Conservation (phyloP, 1,139 yeast species). For the Pichia sp. region DNA sequence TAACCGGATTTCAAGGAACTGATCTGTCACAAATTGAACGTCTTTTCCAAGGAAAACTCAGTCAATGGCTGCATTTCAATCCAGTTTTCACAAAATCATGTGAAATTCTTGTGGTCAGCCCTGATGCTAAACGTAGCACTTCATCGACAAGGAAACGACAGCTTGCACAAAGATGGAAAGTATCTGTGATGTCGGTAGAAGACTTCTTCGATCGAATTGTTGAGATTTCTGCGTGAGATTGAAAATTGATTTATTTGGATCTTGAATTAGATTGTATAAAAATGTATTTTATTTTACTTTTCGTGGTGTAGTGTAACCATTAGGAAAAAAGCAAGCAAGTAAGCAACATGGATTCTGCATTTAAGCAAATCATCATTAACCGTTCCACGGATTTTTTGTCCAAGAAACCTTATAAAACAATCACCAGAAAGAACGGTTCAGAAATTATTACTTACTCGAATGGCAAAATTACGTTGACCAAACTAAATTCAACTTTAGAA, state of each 20-base stretch:
- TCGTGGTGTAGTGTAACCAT: background rate
- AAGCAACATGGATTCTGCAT: background rate
- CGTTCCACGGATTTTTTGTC: constrained; percentile 7
- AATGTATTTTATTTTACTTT: background rate
- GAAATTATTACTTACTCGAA: constrained; percentile 23
- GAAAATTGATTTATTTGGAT: background rate
- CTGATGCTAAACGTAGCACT: background rate
- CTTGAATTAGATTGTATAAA: background rate
- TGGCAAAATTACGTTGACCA: constrained; percentile 18
- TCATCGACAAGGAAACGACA: constrained; percentile 15
- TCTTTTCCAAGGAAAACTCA: constrained; percentile 36
- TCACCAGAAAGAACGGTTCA: constrained; percentile 22
- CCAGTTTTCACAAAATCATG: constrained; percentile 50
- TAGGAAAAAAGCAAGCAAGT: background rate
- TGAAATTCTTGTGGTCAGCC: constrained; percentile 46
- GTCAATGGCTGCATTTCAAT: constrained; percentile 40
- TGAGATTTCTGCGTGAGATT: background rate
- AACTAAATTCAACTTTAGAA: constrained; percentile 6
- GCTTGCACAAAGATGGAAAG: constrained; percentile 23
- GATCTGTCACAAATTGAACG: constrained; percentile 74
- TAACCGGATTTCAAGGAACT: constrained; percentile 82
- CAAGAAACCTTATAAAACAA: constrained; percentile 16
- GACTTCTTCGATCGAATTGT: constrained; percentile 11
- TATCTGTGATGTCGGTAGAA: constrained; percentile 15
- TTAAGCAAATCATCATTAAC: constrained; percentile 1